Base-by-base conservation (phyloP, 768 basidiomycete species). In the Sistotremastrum niveocremeum region DNA sequence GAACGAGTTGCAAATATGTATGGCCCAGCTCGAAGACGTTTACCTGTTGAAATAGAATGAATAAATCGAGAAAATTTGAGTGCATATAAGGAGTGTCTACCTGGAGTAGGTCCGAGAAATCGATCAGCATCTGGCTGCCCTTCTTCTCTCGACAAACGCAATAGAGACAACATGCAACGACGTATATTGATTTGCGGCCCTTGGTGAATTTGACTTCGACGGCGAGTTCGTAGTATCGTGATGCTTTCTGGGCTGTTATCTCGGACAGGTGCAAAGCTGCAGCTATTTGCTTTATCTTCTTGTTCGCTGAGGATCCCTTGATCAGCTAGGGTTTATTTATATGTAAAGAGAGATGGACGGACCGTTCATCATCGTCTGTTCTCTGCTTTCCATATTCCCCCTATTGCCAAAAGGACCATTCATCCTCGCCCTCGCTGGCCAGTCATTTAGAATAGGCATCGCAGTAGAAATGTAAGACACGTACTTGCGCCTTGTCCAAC, bases 21-120 rank as follows among this genome's bases (percentile, higher is more conserved):
- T 90, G 84, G 1, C 95, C 95, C 12, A 99, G 83, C 57, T 91
- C 89, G 55, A 94, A 98, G 8, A 99, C 95, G 57, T 98, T 97
- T 50, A 97, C 87, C 90, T 94, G 54, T 11, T 41, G 39, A 2
- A 41, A 42, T 35, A 7, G 34, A 20, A 40, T 42, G 8, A 45
- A 49, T 8, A 29, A 11, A 34, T 29, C 35, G 37, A 45, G 29
- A n/a, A 40, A 4, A 34, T 31, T 10, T 28, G 39, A 39, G 12
- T 4, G 11, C 37, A 35, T 6, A 30, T n/a, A 31, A 50, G 34
- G 12, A 1, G 4, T 31, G 53, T 60, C 50, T 53, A 84, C 93
- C 68, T 89, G 84, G 3, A 99, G 74, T 37, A 93, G 69, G 59
- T 98, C 94, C n/a, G 89, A 89, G 56, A 99, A 98, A 65, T 99